Conservation (phyloP, 768 basidiomycete genomes). For the Rhizopogon roseolus region DNA sequence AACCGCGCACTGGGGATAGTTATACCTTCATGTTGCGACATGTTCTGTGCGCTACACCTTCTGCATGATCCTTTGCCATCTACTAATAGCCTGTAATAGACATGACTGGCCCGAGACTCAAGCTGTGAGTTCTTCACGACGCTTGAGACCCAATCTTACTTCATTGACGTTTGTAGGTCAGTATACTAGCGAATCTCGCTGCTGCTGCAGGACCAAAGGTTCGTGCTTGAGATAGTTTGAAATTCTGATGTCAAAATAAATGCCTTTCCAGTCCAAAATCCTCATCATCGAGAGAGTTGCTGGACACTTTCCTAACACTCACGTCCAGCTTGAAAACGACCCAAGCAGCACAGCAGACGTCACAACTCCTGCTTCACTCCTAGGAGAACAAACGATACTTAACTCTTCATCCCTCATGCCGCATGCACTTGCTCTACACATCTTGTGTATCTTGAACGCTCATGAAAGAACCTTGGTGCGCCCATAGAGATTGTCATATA, state of each 20-base stretch:
- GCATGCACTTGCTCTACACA: not conserved
- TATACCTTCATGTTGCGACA: not conserved
- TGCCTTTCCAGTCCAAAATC: not conserved
- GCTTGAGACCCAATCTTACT: not conserved
- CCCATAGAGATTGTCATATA: not conserved
- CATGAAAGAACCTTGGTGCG: not conserved
- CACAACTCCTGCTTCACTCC: not conserved
- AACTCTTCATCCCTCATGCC: not conserved
- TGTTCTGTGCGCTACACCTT: not conserved
- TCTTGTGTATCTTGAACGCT: slow-evolving; percentile 1
- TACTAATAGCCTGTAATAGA: not conserved
- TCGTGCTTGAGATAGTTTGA: not conserved
- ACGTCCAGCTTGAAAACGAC: not conserved
- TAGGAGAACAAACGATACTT: not conserved
- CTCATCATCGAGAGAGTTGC: slow-evolving; percentile 1
- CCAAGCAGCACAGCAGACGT: not conserved
- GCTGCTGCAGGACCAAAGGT: slow-evolving; percentile 2
- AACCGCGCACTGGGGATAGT: slow-evolving; percentile 10
- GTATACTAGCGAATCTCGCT: not conserved
- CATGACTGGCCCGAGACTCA: slow-evolving; percentile 12
- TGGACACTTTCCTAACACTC: not conserved
- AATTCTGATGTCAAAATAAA: not conserved
- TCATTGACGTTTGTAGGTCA: not conserved
- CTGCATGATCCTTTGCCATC: not conserved
- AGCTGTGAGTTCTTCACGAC: not conserved